These are phyloP conservation scores for Penicillium oxalicum DNA, from an alignment of 2,329 filamentous ascomycete species.

Conservation along the genomic window DNA sequence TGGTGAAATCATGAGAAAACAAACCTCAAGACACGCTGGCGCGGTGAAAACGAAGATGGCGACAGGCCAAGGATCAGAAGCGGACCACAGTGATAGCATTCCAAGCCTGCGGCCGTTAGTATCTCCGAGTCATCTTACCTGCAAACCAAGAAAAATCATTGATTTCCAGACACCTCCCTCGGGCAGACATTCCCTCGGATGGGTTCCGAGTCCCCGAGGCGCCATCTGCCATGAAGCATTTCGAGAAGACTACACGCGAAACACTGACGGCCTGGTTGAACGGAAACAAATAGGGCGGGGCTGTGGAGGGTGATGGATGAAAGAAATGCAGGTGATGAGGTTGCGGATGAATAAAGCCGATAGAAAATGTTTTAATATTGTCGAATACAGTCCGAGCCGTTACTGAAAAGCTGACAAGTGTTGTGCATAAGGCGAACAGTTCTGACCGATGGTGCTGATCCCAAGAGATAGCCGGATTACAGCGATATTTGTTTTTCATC, in stretches of 20 bases:
- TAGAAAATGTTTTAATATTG: slow-evolving; percentile 11
- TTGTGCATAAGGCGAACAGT: slow-evolving; percentile 33
- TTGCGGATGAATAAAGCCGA: slow-evolving; percentile 10
- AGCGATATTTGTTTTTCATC: slow-evolving; percentile 37
- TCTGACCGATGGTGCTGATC: slow-evolving; percentile 35
- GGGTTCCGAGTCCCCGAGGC: too few relatives aligned
- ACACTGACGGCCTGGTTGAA: slow-evolving; percentile 21
- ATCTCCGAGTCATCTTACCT: too few relatives aligned
- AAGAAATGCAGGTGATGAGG: slow-evolving; percentile 5
- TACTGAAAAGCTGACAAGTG: slow-evolving; percentile 34
- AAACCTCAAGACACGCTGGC: too few relatives aligned
- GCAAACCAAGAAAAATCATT: too few relatives aligned
- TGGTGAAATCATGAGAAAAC: too few relatives aligned
- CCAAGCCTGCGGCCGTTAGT: too few relatives aligned
- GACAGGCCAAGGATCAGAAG: too few relatives aligned
- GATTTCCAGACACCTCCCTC: too few relatives aligned
- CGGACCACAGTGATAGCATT: too few relatives aligned
- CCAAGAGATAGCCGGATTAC: slow-evolving; percentile 43
- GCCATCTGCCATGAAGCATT: slow-evolving; percentile 2
- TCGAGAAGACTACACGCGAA: slow-evolving; percentile 22
- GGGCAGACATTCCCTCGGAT: too few relatives aligned
- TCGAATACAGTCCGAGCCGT: slow-evolving; percentile 40
- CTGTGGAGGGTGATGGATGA: background rate
- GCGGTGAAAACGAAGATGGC: too few relatives aligned
- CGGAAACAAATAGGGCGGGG: background rate